phyloP scores from a whole-genome alignment of 2,329 filamentous ascomycete genomes.

The Curvularia verruculosa region DNA sequence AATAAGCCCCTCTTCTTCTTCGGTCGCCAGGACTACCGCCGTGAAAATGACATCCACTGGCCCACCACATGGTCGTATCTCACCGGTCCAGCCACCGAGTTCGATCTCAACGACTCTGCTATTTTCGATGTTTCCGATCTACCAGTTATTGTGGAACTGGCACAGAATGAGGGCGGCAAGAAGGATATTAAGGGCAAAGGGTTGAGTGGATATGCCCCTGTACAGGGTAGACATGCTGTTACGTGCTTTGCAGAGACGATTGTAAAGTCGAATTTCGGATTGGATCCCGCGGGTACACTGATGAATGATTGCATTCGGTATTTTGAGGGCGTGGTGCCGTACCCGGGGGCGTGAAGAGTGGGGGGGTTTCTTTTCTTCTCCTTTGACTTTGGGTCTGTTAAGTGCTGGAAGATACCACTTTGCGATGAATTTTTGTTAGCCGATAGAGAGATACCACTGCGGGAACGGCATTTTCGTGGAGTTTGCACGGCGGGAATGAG shows the following conservation, averaged over 20 bases:
- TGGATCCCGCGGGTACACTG: not conserved
- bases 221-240: constrained; percentile 17
- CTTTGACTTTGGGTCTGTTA: not conserved
- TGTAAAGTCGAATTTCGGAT: constrained; percentile 14
- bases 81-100: constrained; percentile 27
- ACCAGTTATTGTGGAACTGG: constrained; percentile 25
- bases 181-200: constrained; percentile 3
- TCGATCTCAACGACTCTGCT: constrained; percentile 25
- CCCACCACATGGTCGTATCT: constrained; percentile 63
- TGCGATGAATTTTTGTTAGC: not conserved
- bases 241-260: constrained; percentile 28
- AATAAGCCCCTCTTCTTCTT: constrained; percentile 33
- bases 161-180: constrained; percentile 15
- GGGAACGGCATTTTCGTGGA: not conserved
- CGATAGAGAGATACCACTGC: not conserved
- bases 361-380: not conserved
- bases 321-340: constrained; percentile 7
- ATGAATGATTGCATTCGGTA: constrained; percentile 20
- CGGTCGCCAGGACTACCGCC: constrained; percentile 75
- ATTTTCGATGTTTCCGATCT: constrained; percentile 36
- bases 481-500: not conserved
- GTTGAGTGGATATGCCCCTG: constrained; percentile 6
- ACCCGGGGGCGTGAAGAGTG: not conserved
- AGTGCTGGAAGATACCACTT: too few relatives aligned
- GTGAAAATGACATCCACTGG: constrained; percentile 92